phyloP scores from a whole-genome alignment of 106 monocot genomes.

The Apostasia ramifera region DNA sequence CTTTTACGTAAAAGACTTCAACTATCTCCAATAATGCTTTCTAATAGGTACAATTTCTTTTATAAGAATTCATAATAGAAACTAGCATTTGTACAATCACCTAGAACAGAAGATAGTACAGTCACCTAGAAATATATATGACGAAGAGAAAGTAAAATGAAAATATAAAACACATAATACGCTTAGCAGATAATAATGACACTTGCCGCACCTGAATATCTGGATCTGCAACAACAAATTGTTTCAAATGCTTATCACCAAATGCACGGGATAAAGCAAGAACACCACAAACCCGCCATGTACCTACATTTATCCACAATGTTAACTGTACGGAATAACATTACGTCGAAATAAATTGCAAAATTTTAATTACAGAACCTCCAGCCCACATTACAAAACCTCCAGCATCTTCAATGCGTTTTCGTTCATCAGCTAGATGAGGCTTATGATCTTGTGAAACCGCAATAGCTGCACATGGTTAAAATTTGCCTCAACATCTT shows the following conservation, averaged over 20 bases:
- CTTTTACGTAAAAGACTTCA: too few species aligned
- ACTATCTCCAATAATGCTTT: too few species aligned
- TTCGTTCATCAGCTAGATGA: slow-evolving; percentile 60
- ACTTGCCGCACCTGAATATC: slow-evolving; percentile 49
- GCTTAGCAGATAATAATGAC: too few species aligned
- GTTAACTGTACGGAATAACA: background rate
- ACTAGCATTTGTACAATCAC: too few species aligned
- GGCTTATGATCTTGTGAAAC: slow-evolving; percentile 77
- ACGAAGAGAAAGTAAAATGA: background rate
- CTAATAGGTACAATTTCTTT: too few species aligned
- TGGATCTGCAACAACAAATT: slow-evolving; percentile 71
- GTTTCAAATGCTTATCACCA: slow-evolving; percentile 65
- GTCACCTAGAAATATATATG: too few species aligned
- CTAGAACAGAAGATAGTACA: too few species aligned
- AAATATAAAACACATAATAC: background rate
- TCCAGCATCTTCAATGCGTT: slow-evolving; percentile 67
- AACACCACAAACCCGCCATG: slow-evolving; percentile 77
- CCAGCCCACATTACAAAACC: slow-evolving; percentile 87
- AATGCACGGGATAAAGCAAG: slow-evolving; percentile 80
- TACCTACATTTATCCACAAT: slow-evolving; percentile 26
- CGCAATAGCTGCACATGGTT: slow-evolving; percentile 46
- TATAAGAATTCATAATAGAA: too few species aligned
- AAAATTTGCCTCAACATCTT: background rate
- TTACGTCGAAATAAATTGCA: background rate
- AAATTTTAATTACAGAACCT: background rate